These are phyloP conservation scores for Alternaria tenuissima DNA, from an alignment of 2,329 filamentous ascomycete species.

Conservation along the genomic window DNA sequence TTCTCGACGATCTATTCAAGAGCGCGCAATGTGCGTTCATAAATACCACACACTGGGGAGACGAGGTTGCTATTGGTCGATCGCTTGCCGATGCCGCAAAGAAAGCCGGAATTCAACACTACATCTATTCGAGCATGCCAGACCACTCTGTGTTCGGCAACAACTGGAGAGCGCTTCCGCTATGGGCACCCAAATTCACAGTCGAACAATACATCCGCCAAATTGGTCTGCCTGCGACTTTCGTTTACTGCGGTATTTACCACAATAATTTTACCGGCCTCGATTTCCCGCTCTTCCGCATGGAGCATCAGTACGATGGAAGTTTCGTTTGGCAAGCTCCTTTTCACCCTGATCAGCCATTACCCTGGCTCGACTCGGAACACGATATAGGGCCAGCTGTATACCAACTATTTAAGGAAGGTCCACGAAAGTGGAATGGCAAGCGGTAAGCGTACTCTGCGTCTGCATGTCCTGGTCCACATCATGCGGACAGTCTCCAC, in stretches of 20 bases:
- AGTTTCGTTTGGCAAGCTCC: constrained; percentile 93
- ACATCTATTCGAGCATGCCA: constrained; percentile 96
- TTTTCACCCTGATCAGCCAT: constrained; percentile 85
- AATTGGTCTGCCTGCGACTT: constrained; percentile 84
- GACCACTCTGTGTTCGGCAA: constrained; percentile 84
- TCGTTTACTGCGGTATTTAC: constrained; percentile 96
- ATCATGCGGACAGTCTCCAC: constrained; percentile 31
- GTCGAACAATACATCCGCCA: constrained; percentile 91
- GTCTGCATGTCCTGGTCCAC: constrained; percentile 31
- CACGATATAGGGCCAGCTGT: constrained; percentile 94
- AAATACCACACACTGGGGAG: constrained; percentile 97
- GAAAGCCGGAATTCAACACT: constrained; percentile 83
- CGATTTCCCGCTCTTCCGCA: constrained; percentile 91
- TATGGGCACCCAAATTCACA: constrained; percentile 92
- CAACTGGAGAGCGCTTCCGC: constrained; percentile 80
- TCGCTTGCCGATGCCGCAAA: constrained; percentile 90
- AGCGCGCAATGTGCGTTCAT: constrained; percentile 92
- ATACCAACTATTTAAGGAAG: constrained; percentile 94
- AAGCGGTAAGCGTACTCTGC: constrained; percentile 63
- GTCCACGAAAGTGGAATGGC: constrained; percentile 81
- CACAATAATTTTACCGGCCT: constrained; percentile 99
- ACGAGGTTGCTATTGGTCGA: constrained; percentile 89
- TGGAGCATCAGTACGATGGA: constrained; percentile 84
- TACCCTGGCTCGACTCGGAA: constrained; percentile 96
- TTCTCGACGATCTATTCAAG: constrained; percentile 81